These are phyloP conservation scores for Stentor roeselii DNA, from an alignment of 73 alveolate genomes.

Conservation along the genomic window DNA sequence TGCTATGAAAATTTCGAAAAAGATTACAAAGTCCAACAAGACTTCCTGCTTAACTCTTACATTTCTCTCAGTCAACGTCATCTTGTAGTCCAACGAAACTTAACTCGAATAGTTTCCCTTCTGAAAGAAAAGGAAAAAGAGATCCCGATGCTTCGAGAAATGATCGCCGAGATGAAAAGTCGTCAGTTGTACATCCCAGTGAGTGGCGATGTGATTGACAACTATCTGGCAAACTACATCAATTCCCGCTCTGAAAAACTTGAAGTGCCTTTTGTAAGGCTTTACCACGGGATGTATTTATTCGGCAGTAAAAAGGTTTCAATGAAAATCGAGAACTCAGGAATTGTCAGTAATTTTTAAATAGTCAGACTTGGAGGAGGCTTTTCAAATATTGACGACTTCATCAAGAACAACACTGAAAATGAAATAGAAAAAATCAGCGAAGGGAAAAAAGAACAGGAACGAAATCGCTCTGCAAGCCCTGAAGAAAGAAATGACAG, in stretches of 20 bases:
- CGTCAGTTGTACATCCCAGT: neutral
- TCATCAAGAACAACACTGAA: neutral
- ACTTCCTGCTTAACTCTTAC: too few relatives aligned
- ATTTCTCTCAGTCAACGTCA: neutral
- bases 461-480: neutral
- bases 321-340: neutral
- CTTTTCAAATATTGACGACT: neutral
- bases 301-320: slow-evolving; percentile 9
- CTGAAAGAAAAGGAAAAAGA: slow-evolving; percentile 1
- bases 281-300: neutral
- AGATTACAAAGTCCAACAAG: neutral
- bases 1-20: neutral
- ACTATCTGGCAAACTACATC: neutral
- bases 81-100: neutral
- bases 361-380: slow-evolving; percentile 25
- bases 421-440: neutral
- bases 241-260: neutral
- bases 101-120: neutral
- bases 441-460: neutral
- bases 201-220: neutral
- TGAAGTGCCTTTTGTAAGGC: slow-evolving; percentile 11
- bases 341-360: neutral
- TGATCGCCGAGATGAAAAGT: slow-evolving; percentile 15
- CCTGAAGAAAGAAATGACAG: neutral
- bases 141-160: slow-evolving; percentile 12